Percentiles rank a stretch among this genome's conserved stretches.
Evolutionary conservation across 495 filamentous ascomycete genomes (phyloP).

Genomic region (Penicillium waksmanii): DNA sequence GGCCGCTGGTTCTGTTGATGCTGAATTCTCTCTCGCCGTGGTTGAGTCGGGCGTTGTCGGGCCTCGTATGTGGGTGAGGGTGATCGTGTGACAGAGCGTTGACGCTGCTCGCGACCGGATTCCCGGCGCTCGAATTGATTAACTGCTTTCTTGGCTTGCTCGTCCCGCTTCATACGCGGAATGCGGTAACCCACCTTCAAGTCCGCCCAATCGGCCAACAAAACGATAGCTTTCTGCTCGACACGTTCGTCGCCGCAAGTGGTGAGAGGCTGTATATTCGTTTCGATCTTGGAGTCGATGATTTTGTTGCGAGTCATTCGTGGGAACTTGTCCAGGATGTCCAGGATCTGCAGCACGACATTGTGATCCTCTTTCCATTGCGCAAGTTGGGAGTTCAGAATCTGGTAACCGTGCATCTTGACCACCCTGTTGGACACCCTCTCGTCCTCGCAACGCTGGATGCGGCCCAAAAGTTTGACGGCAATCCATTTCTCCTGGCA

Average conservation of each 20-base stretch:
- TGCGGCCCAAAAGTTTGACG: conserved; percentile 87
- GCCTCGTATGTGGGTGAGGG: conserved; percentile 56
- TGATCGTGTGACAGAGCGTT: conserved; percentile 56
- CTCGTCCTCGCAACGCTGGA: conserved; percentile 89
- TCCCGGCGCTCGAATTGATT: conserved; percentile 74
- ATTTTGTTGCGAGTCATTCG: conserved; percentile 97
- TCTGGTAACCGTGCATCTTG: conserved; percentile 96
- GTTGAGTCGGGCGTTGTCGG: conserved; percentile 51
- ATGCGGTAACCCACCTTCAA: conserved; percentile 95
- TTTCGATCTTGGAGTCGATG: conserved; percentile 92
- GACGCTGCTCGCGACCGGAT: conserved; percentile 62
- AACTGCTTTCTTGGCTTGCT: conserved; percentile 47
- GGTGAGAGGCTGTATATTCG: conserved; percentile 72
- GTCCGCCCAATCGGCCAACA: conserved; percentile 86
- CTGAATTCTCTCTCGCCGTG: conserved; percentile 62
- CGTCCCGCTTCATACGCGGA: conserved; percentile 76
- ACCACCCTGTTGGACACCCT: conserved; percentile 85
- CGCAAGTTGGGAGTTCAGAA: conserved; percentile 81
- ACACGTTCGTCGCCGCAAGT: conserved; percentile 74
- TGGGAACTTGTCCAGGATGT: conserved; percentile 87
- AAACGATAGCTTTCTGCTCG: conserved; percentile 63
- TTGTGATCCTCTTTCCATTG: conserved; percentile 88
- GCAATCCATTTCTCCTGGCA: conserved; percentile 99
- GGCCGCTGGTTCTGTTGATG: conserved; percentile 58
- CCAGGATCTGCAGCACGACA: conserved; percentile 83